Evolutionary conservation across 2,329 filamentous ascomycete genomes (phyloP).

Genomic region (Trichothecium sympodiale): DNA sequence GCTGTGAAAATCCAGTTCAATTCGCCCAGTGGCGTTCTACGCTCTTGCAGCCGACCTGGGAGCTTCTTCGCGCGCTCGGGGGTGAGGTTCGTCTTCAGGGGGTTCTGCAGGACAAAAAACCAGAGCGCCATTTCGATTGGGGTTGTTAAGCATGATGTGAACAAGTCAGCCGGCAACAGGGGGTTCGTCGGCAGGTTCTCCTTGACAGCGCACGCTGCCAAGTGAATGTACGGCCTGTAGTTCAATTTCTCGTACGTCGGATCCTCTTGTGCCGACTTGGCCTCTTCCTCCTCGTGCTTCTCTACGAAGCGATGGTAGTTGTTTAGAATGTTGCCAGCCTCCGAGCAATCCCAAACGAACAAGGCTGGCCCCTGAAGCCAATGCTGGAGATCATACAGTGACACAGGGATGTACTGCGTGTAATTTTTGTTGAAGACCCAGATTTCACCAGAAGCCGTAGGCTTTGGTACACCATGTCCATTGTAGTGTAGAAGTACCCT

Average conservation of each 20-base stretch:
- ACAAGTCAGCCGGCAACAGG: slow-evolving; percentile 83
- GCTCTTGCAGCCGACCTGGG: slow-evolving; percentile 82
- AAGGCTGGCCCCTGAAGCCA: slow-evolving; percentile 94
- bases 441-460: slow-evolving; percentile 89
- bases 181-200: slow-evolving; percentile 95
- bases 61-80: slow-evolving; percentile 81
- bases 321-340: slow-evolving; percentile 87
- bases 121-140: slow-evolving; percentile 95
- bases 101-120: slow-evolving; percentile 93
- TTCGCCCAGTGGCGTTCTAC: slow-evolving; percentile 86
- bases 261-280: slow-evolving; percentile 64
- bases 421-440: slow-evolving; percentile 99
- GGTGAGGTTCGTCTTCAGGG: slow-evolving; percentile 54
- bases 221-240: slow-evolving; percentile 65
- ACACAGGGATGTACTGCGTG: slow-evolving; percentile 96
- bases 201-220: slow-evolving; percentile 81
- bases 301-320: slow-evolving; percentile 93
- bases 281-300: slow-evolving; percentile 85
- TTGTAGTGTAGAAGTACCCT: slow-evolving; percentile 98
- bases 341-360: slow-evolving; percentile 96
- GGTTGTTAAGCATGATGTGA: slow-evolving; percentile 90
- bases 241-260: slow-evolving; percentile 72
- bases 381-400: slow-evolving; percentile 84
- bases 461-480: slow-evolving; percentile 91
- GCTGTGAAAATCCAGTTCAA: slow-evolving; percentile 99